Conservation (phyloP, 139 green algal genomes). For the Micractinium sp. region DNA sequence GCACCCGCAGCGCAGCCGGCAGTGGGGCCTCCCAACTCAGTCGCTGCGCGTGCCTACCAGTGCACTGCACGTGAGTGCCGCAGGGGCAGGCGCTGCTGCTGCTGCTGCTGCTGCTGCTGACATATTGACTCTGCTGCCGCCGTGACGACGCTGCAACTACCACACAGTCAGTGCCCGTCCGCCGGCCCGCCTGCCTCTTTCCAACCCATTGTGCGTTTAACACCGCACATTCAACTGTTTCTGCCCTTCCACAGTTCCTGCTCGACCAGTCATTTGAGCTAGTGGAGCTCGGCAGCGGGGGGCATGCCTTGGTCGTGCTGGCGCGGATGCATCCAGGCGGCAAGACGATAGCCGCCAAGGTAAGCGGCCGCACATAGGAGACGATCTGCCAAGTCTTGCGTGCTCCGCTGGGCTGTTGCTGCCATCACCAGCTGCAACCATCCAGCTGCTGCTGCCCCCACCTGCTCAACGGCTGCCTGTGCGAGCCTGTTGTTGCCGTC, state of each 20-base stretch:
- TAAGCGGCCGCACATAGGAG: no score
- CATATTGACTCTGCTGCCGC: no score
- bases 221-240: no score
- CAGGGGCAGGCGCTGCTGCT: no score
- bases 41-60: neutral
- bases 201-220: neutral
- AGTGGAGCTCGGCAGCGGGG: neutral
- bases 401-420: neutral
- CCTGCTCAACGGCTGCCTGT: no score
- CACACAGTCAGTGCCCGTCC: no score
- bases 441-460: no score
- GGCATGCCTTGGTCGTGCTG: neutral
- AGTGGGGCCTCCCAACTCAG: neutral
- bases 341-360: neutral
- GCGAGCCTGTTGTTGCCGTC: no score
- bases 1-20: neutral
- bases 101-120: no score
- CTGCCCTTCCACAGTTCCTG: neutral
- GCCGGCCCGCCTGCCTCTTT: neutral
- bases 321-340: neutral
- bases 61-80: neutral
- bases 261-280: neutral
- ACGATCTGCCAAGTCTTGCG: neutral
- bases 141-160: no score
- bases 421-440: no score